Conservation (phyloP, 2,329 filamentous ascomycete species). For the Lachnellula occidentalis region DNA sequence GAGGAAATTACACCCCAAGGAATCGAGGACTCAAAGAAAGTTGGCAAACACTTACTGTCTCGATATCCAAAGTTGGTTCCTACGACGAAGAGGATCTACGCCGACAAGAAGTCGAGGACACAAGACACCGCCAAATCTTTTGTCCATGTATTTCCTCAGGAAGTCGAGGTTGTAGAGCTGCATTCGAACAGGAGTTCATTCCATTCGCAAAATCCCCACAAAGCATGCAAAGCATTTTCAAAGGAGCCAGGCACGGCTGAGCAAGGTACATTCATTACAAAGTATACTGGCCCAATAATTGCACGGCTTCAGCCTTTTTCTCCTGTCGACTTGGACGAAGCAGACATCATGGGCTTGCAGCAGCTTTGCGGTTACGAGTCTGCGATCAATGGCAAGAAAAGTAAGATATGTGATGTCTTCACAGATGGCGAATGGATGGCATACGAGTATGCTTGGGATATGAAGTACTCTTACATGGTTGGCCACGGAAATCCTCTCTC, state of each 20-base stretch:
- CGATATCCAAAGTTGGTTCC: slow-evolving; percentile 26
- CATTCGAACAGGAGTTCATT: slow-evolving; percentile 50
- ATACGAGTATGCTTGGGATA: slow-evolving; percentile 60
- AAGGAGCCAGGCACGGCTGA: slow-evolving; percentile 26
- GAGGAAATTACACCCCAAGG: slow-evolving; percentile 29
- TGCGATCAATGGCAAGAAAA: slow-evolving; percentile 54
- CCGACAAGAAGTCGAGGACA: slow-evolving; percentile 28
- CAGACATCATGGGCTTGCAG: slow-evolving; percentile 61
- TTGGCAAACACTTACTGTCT: slow-evolving; percentile 25
- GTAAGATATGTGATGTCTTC: slow-evolving; percentile 57
- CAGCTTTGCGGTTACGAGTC: slow-evolving; percentile 62
- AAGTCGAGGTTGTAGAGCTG: slow-evolving; percentile 25
- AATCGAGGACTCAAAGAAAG: slow-evolving; percentile 25
- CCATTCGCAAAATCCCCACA: slow-evolving; percentile 36
- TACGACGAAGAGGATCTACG: slow-evolving; percentile 27
- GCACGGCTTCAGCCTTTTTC: slow-evolving; percentile 47
- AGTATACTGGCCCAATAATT: slow-evolving; percentile 56
- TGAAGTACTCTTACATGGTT: slow-evolving; percentile 60
- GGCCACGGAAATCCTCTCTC: slow-evolving; percentile 57
- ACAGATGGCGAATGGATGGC: slow-evolving; percentile 58
- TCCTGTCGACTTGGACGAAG: slow-evolving; percentile 56
- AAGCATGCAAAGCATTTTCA: slow-evolving; percentile 53
- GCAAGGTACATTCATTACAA: slow-evolving; percentile 38
- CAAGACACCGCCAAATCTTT: slow-evolving; percentile 29
- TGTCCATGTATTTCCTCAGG: slow-evolving; percentile 24